Conservation (phyloP, 805 yeast species). For the Kodamaea sagamina region DNA sequence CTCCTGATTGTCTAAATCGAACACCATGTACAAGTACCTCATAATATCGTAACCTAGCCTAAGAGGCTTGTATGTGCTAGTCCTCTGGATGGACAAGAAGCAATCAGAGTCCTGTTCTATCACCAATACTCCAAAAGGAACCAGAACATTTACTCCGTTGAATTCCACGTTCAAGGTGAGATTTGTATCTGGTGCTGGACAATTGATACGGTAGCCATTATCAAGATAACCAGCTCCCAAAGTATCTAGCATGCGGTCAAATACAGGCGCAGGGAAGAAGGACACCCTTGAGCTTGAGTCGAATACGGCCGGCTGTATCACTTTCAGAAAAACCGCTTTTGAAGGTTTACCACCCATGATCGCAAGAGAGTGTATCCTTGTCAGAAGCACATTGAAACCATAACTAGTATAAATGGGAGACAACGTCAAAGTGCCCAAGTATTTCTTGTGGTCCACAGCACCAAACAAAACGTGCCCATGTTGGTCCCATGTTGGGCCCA, state of each 20-base stretch:
- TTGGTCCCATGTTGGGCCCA: constrained; percentile 16
- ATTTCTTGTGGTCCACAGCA: constrained; percentile 67
- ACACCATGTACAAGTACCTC: constrained; percentile 27
- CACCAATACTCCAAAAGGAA: neutral
- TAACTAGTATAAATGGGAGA: neutral
- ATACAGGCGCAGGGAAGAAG: neutral
- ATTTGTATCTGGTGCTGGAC: neutral
- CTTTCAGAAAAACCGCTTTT: too few relatives aligned
- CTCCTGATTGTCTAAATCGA: constrained; percentile 26
- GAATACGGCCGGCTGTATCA: too few relatives aligned
- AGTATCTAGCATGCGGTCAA: neutral
- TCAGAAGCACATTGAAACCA: neutral
- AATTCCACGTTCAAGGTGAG: neutral
- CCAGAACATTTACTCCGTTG: neutral
- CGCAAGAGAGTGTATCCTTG: too few relatives aligned
- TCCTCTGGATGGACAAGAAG: neutral
- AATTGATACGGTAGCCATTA: too few relatives aligned
- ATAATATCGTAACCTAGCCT: constrained; percentile 32
- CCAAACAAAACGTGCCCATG: constrained; percentile 61
- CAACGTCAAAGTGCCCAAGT: constrained; percentile 39
- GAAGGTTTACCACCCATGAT: too few relatives aligned
- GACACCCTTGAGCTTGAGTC: too few relatives aligned
- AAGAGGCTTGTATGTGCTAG: neutral
- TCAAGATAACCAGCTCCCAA: neutral
- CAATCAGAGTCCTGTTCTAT: neutral